Evolutionary conservation across 169 alveolate genomes (phyloP), one percentile per base, ranked within the genome.

Genomic region (Cryptosporidium ryanae): DNA sequence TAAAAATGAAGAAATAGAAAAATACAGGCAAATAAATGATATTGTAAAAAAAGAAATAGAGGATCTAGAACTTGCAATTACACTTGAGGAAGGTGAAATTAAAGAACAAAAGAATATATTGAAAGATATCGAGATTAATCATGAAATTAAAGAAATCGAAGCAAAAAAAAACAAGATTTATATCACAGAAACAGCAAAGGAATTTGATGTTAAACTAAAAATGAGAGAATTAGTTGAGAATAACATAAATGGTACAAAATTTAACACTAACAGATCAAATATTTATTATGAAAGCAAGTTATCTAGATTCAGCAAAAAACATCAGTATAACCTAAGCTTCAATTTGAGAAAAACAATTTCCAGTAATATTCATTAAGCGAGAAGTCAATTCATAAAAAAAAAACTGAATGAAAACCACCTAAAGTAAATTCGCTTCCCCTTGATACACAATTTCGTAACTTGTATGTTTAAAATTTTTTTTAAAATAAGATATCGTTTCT

Each of bases 401-500:
- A 5, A 46, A 15, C 4, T 46, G 1, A 6, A 44, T 18, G 8
- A 38, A 10, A 38, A 38, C 3, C 1, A 38, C 8, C 46, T 52
- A 52, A 54, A 70, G 23, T 13, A 61, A 70, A 2, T 23, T n/a
- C 23, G 87, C 87, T 76, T 55, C 87, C 23, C 23, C 63, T 21
- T 76, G 87, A 38, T 76, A 71, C 2, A 76, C 27, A 13, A 55
- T 17, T 2, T 25, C 10, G 4, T 18, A 3, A 0, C 0, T 13
- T 21, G 21, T 27, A 1, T 76, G 59, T 34, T 66, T 82, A 29
- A 90, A 82, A 12, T 91, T 82, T 23, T 4, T 23, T 48, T 23
- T 64, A 54, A 91, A 91, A 48, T 91, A 90, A 23, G 55, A 82
- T 43, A 89, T 84, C 0, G 94, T 91, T 52, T 52, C 76, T 29